phyloP scores from a whole-genome alignment of 2,329 filamentous ascomycete species.

The Parastagonospora avenae region DNA sequence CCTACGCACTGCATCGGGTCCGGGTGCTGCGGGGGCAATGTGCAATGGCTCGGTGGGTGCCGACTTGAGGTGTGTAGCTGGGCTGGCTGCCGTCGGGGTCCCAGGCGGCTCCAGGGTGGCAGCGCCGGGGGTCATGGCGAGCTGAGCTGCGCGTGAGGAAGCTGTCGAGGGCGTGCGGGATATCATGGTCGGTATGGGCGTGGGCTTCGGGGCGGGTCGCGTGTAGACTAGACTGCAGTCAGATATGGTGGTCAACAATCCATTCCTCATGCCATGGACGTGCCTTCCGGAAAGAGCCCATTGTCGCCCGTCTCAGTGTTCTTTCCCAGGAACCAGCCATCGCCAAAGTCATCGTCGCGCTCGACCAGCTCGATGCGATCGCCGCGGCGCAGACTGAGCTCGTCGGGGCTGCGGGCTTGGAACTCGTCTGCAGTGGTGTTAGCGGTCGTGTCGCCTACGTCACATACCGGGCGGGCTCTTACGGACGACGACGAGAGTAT shows the following conservation, averaged over 20 bases:
- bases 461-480: conserved; percentile 48
- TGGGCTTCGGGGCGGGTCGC: conserved; percentile 59
- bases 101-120: conserved; percentile 23
- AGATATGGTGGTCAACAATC: conserved; percentile 9
- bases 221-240: conserved; percentile 62
- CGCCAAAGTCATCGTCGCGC: conserved; percentile 85
- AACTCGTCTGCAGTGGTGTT: conserved; percentile 75
- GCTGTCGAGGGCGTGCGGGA: conserved; percentile 37
- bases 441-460: conserved; percentile 4
- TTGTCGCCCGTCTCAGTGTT: conserved; percentile 75
- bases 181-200: conserved; percentile 33
- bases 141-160: conserved; percentile 15
- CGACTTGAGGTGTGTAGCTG: conserved; percentile 22
- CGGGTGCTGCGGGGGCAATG: conserved; percentile 23
- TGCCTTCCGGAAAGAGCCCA: conserved; percentile 84
- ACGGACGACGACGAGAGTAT: conserved; percentile 74
- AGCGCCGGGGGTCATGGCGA: conserved; percentile 15
- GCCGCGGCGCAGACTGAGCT: conserved; percentile 84
- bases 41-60: conserved; percentile 37
- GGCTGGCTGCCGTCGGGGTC: conserved; percentile 7
- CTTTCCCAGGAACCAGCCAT: conserved; percentile 82
- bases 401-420: conserved; percentile 86
- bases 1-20: conserved; percentile 19
- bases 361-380: conserved; percentile 84
- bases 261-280: conserved; percentile 28